Base-by-base conservation (phyloP, 2,329 filamentous ascomycete species). In the Chrysoporthe deuterocubensis region DNA sequence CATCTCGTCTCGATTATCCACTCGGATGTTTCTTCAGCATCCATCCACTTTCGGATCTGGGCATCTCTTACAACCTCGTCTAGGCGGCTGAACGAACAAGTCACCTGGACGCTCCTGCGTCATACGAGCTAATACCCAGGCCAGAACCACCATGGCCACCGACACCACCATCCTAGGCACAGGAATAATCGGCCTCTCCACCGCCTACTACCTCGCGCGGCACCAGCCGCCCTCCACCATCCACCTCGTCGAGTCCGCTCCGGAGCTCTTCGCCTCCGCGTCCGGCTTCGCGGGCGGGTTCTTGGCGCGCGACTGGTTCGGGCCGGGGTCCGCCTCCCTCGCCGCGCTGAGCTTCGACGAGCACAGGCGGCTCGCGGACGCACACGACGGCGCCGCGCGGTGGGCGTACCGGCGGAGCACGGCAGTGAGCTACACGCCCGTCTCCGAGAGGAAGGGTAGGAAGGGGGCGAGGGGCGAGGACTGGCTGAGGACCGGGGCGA, bases 231-330 rank as follows among this genome's bases (percentile, higher is more conserved):
- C 76, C 0, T 78, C 76, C 7, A 78, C 75, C 26, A 81, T 86
- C 64, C 82, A 84, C 70, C 76, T 86, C 8, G 78, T 85, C 46
- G 84, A 86, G 64, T 74, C 80, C 0, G 80, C 81, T 0, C 75
- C 79, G 1, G 76, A 87, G 70, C 83, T 94, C 43, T 93, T 94
- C 77, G 84, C 87, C 13, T 92, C 89, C 42, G 91, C 92, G 0
- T 94, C 90, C 2, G 91, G 92, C 1, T 89, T 87, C 71, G 90
- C 91, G 0, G 92, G 85, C 21, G 92, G 92, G 0, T 95, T 94
- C 74, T 75, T 94, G 9, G 91, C 91, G 0, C 83, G 82, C 44
- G 90, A 94, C 76, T 94, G 91, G 91, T 92, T 92, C 73, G 81
- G 82, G 0, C 80, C 86, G 0, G 80, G 83, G 1, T 79, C 87